Conservation (phyloP, 2,329 filamentous ascomycete genomes). For the Canariomyces notabilis region DNA sequence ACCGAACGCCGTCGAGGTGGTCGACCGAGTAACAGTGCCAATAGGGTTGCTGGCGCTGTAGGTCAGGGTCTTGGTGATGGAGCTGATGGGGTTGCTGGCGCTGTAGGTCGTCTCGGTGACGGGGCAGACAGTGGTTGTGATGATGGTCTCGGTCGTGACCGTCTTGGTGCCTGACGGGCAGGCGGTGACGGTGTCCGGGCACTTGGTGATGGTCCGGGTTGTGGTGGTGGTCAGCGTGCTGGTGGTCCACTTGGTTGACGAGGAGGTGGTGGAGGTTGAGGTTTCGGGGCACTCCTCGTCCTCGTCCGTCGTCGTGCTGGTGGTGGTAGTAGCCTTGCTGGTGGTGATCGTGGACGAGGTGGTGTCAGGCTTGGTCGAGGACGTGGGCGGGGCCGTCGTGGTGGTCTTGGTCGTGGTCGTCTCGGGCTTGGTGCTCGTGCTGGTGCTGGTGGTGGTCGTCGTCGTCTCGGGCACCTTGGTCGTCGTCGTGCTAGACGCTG, state of each 20-base stretch:
- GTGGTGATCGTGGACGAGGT: slow-evolving; percentile 2
- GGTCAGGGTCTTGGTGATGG: too few species aligned
- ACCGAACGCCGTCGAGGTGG: slow-evolving; percentile 6
- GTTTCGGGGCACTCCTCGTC: slow-evolving; percentile 36
- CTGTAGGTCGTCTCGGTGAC: slow-evolving; percentile 14
- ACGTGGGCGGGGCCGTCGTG: slow-evolving; percentile 1
- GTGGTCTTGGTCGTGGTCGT: neutral
- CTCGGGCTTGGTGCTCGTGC: slow-evolving; percentile 1
- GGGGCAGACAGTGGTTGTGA: slow-evolving; percentile 24
- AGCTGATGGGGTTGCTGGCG: neutral
- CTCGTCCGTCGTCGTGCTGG: slow-evolving; percentile 45
- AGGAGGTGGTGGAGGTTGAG: slow-evolving; percentile 3
- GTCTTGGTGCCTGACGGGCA: slow-evolving; percentile 17
- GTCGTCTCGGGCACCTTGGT: slow-evolving; percentile 8
- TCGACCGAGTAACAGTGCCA: too few species aligned
- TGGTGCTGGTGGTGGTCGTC: neutral
- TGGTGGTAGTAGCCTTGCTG: slow-evolving; percentile 3
- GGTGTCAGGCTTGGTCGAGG: slow-evolving; percentile 8
- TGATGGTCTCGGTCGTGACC: slow-evolving; percentile 19
- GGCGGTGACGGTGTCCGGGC: slow-evolving; percentile 15
- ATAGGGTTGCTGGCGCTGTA: too few species aligned
- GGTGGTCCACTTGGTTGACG: slow-evolving; percentile 18
- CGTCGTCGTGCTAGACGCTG: slow-evolving; percentile 1
- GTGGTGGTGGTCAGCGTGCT: slow-evolving; percentile 20
- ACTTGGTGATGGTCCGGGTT: slow-evolving; percentile 21